Evolutionary conservation across 192 early-diverging fungal species (phyloP), one percentile per base, ranked within the genome.

Genomic region (Backusella sp.): DNA sequence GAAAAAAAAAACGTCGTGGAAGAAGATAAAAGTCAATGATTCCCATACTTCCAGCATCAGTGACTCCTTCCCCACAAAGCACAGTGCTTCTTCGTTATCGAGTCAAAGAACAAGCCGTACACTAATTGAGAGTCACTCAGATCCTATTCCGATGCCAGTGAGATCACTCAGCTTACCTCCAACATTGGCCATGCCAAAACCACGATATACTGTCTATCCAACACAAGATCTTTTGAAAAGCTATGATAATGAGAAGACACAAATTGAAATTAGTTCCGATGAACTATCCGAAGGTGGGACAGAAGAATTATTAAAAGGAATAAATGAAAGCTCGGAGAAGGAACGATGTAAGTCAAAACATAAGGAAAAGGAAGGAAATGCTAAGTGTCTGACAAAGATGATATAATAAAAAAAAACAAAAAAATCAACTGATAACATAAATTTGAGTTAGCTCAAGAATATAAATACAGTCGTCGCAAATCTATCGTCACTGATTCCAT

Each of bases 361-460:
- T 12, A 28, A 62, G 23, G 46, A 49, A n/a, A 49, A 49, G 46
- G 46, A 62, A 62, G 3, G 56, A 62, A 28, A 62, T 62, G 23
- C 23, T 62, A 62, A 62, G 28, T 62, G 56, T 62, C 56, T 62
- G 56, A 62, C 56, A 28, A 62, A 62, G 21, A 62, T 62, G 26
- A 62, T 62, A 62, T 28, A 62, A 26, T 23, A 23, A 59, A 62
- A 56, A 56, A 56, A 21, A 56, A 56, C 8, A 0, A 62, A 62
- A 62, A 62, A 62, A 62, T 62, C 56, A 62, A 62, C 56, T 62
- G 56, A 62, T 62, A 28, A 28, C 26, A 62, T 62, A 62, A 62
- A 62, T 26, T 62, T 28, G 56, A 62, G 26, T 62, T 62, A 62
- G 56, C 56, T 14, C 56, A 62, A 4, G 21, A 62, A 62, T 62